These are phyloP conservation scores for Fraxinus floribunda DNA, from an alignment of 305 asterid genomes.

Conservation along the genomic window DNA sequence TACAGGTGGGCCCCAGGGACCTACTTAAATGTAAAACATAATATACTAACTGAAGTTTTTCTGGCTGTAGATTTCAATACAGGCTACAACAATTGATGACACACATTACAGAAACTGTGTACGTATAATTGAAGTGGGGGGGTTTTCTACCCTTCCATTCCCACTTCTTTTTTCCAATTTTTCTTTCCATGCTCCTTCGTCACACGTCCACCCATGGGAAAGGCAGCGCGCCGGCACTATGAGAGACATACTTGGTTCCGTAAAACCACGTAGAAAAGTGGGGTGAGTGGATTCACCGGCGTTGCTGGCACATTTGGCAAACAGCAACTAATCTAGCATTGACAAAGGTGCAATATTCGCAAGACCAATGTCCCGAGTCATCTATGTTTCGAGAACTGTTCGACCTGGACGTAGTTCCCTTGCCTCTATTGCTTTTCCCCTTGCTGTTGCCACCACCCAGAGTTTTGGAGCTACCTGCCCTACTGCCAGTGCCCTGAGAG, in stretches of 20 bases:
- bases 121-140: neutral
- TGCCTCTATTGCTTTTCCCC: slow-evolving; percentile 50
- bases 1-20: neutral
- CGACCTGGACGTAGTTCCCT: slow-evolving; percentile 55
- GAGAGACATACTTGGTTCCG: neutral
- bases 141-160: neutral
- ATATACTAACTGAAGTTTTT: neutral
- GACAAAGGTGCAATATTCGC: slow-evolving; percentile 73
- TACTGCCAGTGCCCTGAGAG: slow-evolving; percentile 49
- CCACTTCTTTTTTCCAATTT: neutral
- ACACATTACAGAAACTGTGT: neutral
- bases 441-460: slow-evolving; percentile 47
- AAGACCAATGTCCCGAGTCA: slow-evolving; percentile 72
- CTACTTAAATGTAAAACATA: neutral
- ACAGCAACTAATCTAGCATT: slow-evolving; percentile 44
- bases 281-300: slow-evolving; percentile 31
- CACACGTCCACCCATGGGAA: neutral
- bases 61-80: neutral
- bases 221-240: neutral
- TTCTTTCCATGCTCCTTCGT: neutral
- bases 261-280: neutral
- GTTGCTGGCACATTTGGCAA: slow-evolving; percentile 81
- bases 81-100: neutral
- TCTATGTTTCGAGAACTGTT: slow-evolving; percentile 58
- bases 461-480: slow-evolving; percentile 59